Base-by-base conservation (phyloP, 1,284 basidiomycete genomes). In the Malassezia nana region DNA sequence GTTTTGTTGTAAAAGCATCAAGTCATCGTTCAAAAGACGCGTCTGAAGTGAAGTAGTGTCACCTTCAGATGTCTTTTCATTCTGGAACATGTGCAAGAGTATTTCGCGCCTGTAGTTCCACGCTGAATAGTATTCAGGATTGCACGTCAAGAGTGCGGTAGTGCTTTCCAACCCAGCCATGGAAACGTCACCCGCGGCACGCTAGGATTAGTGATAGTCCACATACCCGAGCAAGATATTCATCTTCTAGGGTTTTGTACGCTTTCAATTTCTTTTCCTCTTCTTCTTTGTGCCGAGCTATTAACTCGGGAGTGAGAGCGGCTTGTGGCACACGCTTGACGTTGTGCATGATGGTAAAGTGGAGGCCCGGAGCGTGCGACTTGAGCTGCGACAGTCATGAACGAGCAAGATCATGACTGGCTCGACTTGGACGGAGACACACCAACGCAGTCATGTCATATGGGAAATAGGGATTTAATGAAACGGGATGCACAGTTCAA, bases 71-170 rank as follows among this genome's bases (percentile, higher is more conserved):
- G 45, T 29, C 20, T 38, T 41, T 16, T 31, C 7, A 0, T 32
- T 25, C 35, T 38, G 18, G 42, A 68, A 69, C 8, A 71, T 40
- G n/a, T 52, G 24, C 13, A 55, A 29, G 9, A 72, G 53, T 5
- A 72, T 53, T 9, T 58, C 49, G 1, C 71, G 49, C 2, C 71
- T 58, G 49, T 63, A 72, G 50, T 72, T 74, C 71, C 71, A 74
- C 4, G 59, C 68, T 6, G 69, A 67, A 49, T 71, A 72, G 28
- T 66, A 60, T 39, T 74, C 71, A 8, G 71, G 71, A 50, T 72
- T 74, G 41, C 66, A 47, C 6, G 65, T 54, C 4, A 74, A 57
- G 16, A 74, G 48, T 13, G 60, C 56, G 2, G 66, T 64, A 1
- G 67, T 70, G 26, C 55, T 58, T 12, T 64, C 58, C 25, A 72